These are phyloP conservation scores for Dactylellina leptospora DNA, from an alignment of 2,329 filamentous ascomycete species.

Conservation along the genomic window DNA sequence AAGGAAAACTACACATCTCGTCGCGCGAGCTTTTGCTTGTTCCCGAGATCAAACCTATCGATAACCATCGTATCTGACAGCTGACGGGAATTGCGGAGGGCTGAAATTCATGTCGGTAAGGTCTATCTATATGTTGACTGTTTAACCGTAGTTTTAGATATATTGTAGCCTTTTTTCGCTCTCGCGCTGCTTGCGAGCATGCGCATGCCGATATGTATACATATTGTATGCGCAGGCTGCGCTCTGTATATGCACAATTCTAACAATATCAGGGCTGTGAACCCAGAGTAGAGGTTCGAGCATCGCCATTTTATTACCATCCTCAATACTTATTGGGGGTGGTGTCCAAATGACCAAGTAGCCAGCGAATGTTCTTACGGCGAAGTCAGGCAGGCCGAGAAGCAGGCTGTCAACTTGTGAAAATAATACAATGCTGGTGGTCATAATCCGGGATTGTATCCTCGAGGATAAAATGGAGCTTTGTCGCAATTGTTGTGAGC, in stretches of 20 bases:
- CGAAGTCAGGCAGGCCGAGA: not conserved
- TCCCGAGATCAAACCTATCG: constrained; percentile 21
- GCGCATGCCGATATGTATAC: not conserved
- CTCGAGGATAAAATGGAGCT: too few relatives aligned
- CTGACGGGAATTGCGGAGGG: constrained; percentile 6
- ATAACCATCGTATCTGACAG: constrained; percentile 37
- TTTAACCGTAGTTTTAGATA: constrained; percentile 41
- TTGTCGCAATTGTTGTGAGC: constrained; percentile 20
- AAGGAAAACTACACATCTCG: constrained; percentile 1
- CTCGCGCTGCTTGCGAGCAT: not conserved
- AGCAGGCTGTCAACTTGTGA: too few relatives aligned
- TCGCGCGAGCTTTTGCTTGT: constrained; percentile 10
- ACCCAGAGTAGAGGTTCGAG: too few relatives aligned
- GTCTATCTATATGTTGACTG: constrained; percentile 5
- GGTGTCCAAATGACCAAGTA: too few relatives aligned
- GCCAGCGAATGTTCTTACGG: not conserved
- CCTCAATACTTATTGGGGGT: too few relatives aligned
- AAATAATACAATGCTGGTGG: too few relatives aligned
- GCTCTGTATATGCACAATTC: not conserved
- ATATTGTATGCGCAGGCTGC: not conserved
- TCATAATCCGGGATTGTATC: too few relatives aligned
- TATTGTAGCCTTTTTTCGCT: constrained; percentile 7
- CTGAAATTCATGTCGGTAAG: constrained; percentile 20
- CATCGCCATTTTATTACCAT: too few relatives aligned
- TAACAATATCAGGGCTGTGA: constrained; percentile 1